These are phyloP conservation scores for Myriosclerotinia scirpicola DNA, from an alignment of 2,329 filamentous ascomycete genomes.

Conservation along the genomic window DNA sequence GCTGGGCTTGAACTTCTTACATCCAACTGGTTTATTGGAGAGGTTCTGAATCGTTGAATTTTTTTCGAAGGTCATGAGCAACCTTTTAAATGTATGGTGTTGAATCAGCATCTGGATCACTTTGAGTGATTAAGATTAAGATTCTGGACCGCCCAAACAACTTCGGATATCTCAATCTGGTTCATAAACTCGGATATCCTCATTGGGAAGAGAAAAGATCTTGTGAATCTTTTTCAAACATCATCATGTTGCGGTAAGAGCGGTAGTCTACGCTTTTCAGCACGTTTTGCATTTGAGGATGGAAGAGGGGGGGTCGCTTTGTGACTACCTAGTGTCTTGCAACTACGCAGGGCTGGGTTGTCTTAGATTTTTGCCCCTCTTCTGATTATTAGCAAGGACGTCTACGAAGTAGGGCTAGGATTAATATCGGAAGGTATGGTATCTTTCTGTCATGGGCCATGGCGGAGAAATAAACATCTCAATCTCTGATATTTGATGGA, in stretches of 20 bases:
- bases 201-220: neutral
- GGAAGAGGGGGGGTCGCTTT: neutral
- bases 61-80: neutral
- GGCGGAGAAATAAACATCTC: neutral
- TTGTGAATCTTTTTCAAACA: no score
- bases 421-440: neutral
- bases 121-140: neutral
- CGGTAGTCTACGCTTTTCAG: slow-evolving; percentile 1
- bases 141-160: neutral
- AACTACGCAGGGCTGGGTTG: slow-evolving; percentile 4
- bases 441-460: neutral
- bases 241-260: slow-evolving; percentile 1
- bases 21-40: neutral
- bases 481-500: neutral
- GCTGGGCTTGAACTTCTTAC: neutral
- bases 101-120: neutral
- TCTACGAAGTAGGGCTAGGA: neutral
- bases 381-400: neutral
- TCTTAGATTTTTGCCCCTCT: slow-evolving; percentile 10
- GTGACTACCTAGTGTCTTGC: neutral
- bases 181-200: neutral
- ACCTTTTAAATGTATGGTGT: no score
- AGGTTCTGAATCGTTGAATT: neutral
- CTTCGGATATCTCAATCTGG: neutral
- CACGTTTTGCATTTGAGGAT: neutral